Evolutionary conservation across 805 yeast genomes (phyloP).

Genomic region (Wickerhamiella hasegawae): DNA sequence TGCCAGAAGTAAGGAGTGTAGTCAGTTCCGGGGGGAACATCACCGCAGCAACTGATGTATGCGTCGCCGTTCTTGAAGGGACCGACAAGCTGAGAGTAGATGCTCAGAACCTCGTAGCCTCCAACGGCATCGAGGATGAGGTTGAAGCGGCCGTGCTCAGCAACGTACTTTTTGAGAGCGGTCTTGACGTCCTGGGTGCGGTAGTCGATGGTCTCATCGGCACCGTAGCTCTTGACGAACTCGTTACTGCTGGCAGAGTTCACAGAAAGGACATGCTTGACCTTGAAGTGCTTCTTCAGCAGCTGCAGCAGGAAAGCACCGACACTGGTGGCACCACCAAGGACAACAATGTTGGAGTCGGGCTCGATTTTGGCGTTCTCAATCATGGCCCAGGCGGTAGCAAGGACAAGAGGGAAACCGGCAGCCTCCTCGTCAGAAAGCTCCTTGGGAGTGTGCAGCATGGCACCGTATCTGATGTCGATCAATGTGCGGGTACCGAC

Average conservation of each 20-base stretch:
- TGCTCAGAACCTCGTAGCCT: slow-evolving; percentile 31
- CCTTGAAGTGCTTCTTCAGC: slow-evolving; percentile 32
- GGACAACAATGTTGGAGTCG: slow-evolving; percentile 36
- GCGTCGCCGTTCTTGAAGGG: slow-evolving; percentile 25
- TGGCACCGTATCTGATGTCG: slow-evolving; percentile 23
- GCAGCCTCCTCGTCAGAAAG: slow-evolving; percentile 42
- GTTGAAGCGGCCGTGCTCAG: slow-evolving; percentile 28
- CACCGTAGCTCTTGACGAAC: slow-evolving; percentile 36
- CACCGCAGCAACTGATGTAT: slow-evolving; percentile 44
- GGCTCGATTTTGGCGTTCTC: slow-evolving; percentile 24
- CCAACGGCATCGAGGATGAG: slow-evolving; percentile 54
- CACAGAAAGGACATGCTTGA: slow-evolving; percentile 38
- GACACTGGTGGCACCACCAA: slow-evolving; percentile 65
- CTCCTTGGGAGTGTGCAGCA: slow-evolving; percentile 31
- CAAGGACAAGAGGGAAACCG: slow-evolving; percentile 45
- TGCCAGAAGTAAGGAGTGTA: slow-evolving; percentile 4
- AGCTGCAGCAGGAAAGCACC: slow-evolving; percentile 42
- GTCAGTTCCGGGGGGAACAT: slow-evolving; percentile 17
- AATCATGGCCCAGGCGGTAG: slow-evolving; percentile 39
- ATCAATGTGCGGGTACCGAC: slow-evolving; percentile 16
- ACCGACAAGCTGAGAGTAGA: slow-evolving; percentile 30
- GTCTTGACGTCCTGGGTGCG: not conserved
- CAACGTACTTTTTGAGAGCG: not conserved
- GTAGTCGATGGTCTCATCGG: slow-evolving; percentile 27
- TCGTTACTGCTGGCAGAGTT: slow-evolving; percentile 36